phyloP scores from a whole-genome alignment of 306 rosid species.

The Ziziphus jujuba region DNA sequence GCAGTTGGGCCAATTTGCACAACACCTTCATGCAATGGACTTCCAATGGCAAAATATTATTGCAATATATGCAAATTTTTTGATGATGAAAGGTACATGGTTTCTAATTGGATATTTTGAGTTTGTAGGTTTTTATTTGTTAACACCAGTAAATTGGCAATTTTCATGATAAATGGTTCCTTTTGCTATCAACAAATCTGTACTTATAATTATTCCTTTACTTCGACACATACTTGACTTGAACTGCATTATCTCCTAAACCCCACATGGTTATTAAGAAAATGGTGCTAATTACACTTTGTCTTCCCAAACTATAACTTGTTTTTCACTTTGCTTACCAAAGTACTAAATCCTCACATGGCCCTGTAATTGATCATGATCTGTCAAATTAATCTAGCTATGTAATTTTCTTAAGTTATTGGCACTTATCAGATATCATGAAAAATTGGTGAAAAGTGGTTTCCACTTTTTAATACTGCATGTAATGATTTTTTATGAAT shows the following conservation, averaged over 20 bases:
- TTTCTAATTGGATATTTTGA: slow-evolving; percentile 3
- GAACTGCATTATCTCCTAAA: not conserved
- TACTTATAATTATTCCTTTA: not conserved
- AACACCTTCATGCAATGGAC: slow-evolving; percentile 83
- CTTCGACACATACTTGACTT: not conserved
- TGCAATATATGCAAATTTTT: slow-evolving; percentile 95
- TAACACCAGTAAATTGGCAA: not conserved
- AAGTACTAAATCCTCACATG: too few species aligned
- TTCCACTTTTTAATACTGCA: too few species aligned
- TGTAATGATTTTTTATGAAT: too few species aligned
- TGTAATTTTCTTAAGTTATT: too few species aligned
- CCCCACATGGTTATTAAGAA: too few species aligned
- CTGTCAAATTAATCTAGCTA: too few species aligned
- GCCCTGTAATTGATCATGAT: too few species aligned
- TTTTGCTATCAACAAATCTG: not conserved
- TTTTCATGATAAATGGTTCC: not conserved
- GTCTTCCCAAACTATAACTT: too few species aligned
- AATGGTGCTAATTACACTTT: too few species aligned
- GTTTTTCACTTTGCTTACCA: too few species aligned
- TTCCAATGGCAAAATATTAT: slow-evolving; percentile 83
- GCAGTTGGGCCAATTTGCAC: slow-evolving; percentile 81
- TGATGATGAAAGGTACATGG: slow-evolving; percentile 85
- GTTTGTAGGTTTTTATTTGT: slow-evolving; percentile 3
- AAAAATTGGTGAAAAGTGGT: too few species aligned
- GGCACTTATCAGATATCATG: too few species aligned